Evolutionary conservation across 345 rosid genomes (phyloP).

Genomic region (Syzygium grande): DNA sequence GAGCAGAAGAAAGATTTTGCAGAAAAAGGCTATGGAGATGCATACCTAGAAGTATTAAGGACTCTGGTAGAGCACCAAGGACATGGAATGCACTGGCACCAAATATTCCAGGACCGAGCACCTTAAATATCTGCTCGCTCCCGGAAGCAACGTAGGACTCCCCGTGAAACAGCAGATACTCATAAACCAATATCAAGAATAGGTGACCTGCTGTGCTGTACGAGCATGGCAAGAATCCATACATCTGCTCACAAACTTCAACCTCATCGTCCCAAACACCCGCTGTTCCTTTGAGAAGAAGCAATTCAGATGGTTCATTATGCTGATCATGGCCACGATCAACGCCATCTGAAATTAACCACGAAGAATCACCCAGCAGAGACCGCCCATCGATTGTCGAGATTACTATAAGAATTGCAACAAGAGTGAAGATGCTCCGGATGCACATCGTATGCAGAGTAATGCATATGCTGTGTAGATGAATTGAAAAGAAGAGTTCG

Average conservation of each 20-base stretch:
- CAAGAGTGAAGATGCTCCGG: background rate
- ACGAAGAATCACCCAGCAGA: background rate
- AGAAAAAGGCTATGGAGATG: background rate
- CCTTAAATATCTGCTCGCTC: conserved; percentile 13
- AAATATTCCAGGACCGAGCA: conserved; percentile 22
- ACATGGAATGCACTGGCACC: conserved; percentile 19
- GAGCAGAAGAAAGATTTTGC: background rate
- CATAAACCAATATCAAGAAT: conserved; percentile 12
- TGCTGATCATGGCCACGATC: background rate
- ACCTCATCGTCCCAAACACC: background rate
- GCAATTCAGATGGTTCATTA: background rate
- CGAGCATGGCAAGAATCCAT: conserved; percentile 25
- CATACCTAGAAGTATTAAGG: conserved; percentile 21
- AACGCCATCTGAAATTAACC: conserved; percentile 2
- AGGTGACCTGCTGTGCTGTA: conserved; percentile 12
- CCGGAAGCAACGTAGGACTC: conserved; percentile 16
- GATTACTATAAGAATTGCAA: background rate
- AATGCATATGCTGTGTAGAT: background rate
- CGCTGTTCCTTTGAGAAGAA: background rate
- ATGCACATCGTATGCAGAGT: background rate
- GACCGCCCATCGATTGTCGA: background rate
- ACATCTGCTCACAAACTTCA: conserved; percentile 12
- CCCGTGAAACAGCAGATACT: conserved; percentile 18
- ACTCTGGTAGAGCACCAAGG: conserved; percentile 21
- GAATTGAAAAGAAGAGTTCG: background rate